These are phyloP conservation scores for Leccinum angustisporum DNA, from an alignment of 1,284 basidiomycete genomes.

Conservation along the genomic window DNA sequence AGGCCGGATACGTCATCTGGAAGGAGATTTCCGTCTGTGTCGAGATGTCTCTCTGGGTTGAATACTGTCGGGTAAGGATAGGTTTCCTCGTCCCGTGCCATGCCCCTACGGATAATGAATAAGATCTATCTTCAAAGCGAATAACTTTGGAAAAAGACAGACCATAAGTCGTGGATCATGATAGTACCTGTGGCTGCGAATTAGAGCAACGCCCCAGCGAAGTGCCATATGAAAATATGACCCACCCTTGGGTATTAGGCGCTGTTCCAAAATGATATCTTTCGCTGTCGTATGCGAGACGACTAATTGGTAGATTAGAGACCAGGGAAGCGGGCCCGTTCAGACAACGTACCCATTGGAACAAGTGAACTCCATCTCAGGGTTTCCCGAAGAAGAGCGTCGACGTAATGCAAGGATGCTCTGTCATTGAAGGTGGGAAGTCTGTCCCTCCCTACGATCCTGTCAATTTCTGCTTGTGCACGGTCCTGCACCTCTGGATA, in stretches of 20 bases:
- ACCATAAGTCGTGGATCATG: constrained; percentile 26
- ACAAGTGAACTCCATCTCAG: constrained; percentile 26
- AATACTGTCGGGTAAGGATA: constrained; percentile 26
- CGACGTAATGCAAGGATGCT: constrained; percentile 26
- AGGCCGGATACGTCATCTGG: constrained; percentile 13
- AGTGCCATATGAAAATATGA: not conserved
- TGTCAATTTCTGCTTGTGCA: constrained; percentile 27
- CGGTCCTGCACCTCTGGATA: constrained; percentile 25
- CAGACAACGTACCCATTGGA: constrained; percentile 24
- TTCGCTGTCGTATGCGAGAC: constrained; percentile 22
- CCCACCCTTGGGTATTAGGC: constrained; percentile 30
- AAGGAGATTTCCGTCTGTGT: constrained; percentile 18
- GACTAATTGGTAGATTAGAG: constrained; percentile 11
- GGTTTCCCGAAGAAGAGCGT: constrained; percentile 28
- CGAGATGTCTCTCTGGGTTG: constrained; percentile 25
- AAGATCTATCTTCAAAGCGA: not conserved
- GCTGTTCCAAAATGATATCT: constrained; percentile 29
- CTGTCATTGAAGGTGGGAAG: constrained; percentile 25
- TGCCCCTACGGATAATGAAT: constrained; percentile 13
- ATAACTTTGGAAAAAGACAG: not conserved
- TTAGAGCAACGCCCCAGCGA: not conserved
- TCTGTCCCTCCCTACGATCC: constrained; percentile 22
- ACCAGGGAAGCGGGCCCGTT: not conserved
- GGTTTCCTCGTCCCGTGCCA: constrained; percentile 24
- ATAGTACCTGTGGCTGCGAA: constrained; percentile 15